phyloP scores from a whole-genome alignment of 805 yeast genomes.

The Candida methanosorbosa region DNA sequence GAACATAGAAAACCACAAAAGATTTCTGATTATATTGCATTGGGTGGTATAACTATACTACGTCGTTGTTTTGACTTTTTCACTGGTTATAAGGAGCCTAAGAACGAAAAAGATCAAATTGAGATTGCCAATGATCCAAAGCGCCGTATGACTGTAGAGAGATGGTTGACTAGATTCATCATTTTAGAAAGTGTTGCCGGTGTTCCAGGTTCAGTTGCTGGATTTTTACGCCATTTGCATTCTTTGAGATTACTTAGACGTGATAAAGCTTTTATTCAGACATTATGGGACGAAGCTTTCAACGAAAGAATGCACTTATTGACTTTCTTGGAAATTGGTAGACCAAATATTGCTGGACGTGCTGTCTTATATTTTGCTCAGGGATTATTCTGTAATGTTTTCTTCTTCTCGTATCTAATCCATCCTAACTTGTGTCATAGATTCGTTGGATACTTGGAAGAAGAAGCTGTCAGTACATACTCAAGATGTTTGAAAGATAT shows the following conservation, averaged over 20 bases:
- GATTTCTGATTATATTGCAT: conserved; percentile 45
- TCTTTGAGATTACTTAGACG: no score
- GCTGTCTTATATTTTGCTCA: conserved; percentile 52
- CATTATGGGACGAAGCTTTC: no score
- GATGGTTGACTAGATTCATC: no score
- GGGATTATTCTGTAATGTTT: conserved; percentile 60
- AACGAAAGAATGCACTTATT: no score
- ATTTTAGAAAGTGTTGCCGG: no score
- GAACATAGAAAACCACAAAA: conserved; percentile 45
- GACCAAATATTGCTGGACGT: conserved; percentile 52
- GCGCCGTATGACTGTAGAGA: no score
- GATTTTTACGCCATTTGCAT: no score
- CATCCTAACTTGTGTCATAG: conserved; percentile 63
- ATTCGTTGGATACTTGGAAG: conserved; percentile 72
- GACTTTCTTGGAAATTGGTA: no score
- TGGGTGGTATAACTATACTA: conserved; percentile 31
- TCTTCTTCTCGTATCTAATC: conserved; percentile 50
- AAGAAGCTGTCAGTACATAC: conserved; percentile 67
- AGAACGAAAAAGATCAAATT: conserved; percentile 21
- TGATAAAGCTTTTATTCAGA: no score
- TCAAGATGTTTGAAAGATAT: conserved; percentile 50
- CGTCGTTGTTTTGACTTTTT: conserved; percentile 48
- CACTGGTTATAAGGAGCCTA: conserved; percentile 59
- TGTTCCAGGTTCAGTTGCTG: no score
- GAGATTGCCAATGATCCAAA: conserved; percentile 22